These are phyloP conservation scores for Ploettnerulaceae sp. DNA, from an alignment of 2,329 filamentous ascomycete species.

Conservation along the genomic window DNA sequence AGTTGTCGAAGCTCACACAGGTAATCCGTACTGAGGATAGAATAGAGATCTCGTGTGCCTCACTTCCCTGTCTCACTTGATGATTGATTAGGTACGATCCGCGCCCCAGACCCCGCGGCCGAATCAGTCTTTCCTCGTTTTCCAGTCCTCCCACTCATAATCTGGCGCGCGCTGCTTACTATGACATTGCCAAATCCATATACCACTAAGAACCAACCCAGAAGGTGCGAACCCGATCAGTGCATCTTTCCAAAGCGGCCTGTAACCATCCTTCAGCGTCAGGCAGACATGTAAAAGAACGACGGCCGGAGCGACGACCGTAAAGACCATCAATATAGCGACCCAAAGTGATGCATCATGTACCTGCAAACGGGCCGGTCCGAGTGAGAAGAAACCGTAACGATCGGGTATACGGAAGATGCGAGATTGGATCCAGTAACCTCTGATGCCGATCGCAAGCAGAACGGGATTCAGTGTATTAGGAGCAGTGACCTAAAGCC, in stretches of 20 bases:
- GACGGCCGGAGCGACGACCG: conserved; percentile 6
- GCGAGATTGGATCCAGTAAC: conserved; percentile 13
- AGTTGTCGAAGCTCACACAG: background rate
- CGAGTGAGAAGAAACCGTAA: conserved; percentile 11
- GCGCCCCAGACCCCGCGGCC: background rate
- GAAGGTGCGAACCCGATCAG: conserved; percentile 7
- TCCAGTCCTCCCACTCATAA: conserved; percentile 13
- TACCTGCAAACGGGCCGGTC: conserved; percentile 10
- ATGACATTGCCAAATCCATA: too few species aligned
- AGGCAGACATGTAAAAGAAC: conserved; percentile 7
- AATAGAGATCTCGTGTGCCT: background rate
- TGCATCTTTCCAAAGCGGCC: conserved; percentile 13
- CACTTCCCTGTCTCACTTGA: background rate
- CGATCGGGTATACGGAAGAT: conserved; percentile 14
- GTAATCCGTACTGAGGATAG: background rate
- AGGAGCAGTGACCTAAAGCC: conserved; percentile 6
- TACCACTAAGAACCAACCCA: conserved; percentile 5
- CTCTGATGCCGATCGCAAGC: conserved; percentile 10
- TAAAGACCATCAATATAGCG: conserved; percentile 9
- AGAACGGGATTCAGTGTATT: conserved; percentile 13
- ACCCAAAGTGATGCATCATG: conserved; percentile 10
- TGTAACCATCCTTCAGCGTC: conserved; percentile 7
- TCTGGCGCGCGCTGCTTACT: too few species aligned
- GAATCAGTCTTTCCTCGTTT: conserved; percentile 10
- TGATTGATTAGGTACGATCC: background rate